These are phyloP conservation scores for Penicillium sp. DNA, from an alignment of 2,329 filamentous ascomycete species.

Conservation along the genomic window DNA sequence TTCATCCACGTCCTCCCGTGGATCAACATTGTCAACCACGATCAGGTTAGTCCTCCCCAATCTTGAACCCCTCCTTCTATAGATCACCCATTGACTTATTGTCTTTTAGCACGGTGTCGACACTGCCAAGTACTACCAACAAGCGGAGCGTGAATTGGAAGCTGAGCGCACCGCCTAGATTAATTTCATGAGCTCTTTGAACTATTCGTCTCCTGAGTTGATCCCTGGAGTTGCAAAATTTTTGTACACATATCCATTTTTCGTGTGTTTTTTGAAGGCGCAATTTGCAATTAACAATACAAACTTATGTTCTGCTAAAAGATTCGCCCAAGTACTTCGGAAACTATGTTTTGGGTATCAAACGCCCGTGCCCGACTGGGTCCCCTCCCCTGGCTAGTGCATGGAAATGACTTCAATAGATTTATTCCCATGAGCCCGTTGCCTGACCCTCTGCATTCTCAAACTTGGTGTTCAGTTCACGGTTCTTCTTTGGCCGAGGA, in stretches of 20 bases:
- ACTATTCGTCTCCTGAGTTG: constrained; percentile 6
- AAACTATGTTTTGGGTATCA: background rate
- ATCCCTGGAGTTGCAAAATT: constrained; percentile 17
- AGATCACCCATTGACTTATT: background rate
- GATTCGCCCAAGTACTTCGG: background rate
- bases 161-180: constrained; percentile 59
- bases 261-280: constrained; percentile 18
- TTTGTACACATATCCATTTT: constrained; percentile 30
- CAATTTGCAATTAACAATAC: constrained; percentile 23
- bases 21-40: constrained; percentile 99
- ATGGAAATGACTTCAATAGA: background rate
- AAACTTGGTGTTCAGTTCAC: constrained; percentile 63
- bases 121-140: constrained; percentile 96
- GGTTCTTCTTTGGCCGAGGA: constrained; percentile 64
- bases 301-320: constrained; percentile 13
- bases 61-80: background rate
- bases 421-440: background rate
- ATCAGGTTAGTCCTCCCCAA: constrained; percentile 51
- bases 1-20: constrained; percentile 85
- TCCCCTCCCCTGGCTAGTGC: background rate
- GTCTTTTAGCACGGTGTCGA: constrained; percentile 79
- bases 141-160: constrained; percentile 91
- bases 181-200: constrained; percentile 1
- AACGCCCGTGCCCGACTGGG: background rate
- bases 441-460: constrained; percentile 17